phyloP scores from a whole-genome alignment of 2,329 filamentous ascomycete species.

The Lasiodiplodia sp. region DNA sequence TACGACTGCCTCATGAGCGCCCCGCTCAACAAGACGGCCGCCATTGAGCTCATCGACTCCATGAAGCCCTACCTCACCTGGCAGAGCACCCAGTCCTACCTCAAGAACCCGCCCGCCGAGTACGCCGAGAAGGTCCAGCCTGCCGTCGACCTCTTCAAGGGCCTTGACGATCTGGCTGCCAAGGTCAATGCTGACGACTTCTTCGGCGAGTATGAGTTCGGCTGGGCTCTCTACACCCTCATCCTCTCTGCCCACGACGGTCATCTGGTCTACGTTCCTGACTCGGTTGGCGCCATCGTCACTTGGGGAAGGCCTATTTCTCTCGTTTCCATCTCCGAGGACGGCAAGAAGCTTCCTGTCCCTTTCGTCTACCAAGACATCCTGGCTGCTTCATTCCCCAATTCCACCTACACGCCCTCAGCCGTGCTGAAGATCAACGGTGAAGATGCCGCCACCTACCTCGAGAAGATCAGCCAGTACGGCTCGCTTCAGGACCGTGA shows the following conservation, averaged over 20 bases:
- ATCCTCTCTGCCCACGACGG: constrained; percentile 68
- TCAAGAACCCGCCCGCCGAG: constrained; percentile 55
- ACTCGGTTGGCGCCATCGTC: constrained; percentile 61
- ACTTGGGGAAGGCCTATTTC: constrained; percentile 57
- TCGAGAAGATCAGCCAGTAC: constrained; percentile 56
- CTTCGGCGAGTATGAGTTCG: constrained; percentile 52
- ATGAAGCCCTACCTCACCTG: constrained; percentile 55
- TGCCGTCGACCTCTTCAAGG: constrained; percentile 51
- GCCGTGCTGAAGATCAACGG: constrained; percentile 65
- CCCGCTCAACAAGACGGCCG: constrained; percentile 53
- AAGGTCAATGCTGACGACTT: constrained; percentile 49
- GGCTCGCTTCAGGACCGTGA: constrained; percentile 64
- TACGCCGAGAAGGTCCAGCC: constrained; percentile 55
- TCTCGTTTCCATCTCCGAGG: constrained; percentile 66
- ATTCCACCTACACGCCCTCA: constrained; percentile 54
- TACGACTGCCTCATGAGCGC: constrained; percentile 56
- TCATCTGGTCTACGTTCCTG: constrained; percentile 66
- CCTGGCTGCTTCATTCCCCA: constrained; percentile 49
- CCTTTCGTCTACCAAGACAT: constrained; percentile 63
- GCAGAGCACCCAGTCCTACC: constrained; percentile 54
- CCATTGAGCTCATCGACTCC: constrained; percentile 50
- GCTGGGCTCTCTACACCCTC: constrained; percentile 57
- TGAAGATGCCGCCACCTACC: constrained; percentile 58
- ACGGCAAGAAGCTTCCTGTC: constrained; percentile 63
- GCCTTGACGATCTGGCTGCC: constrained; percentile 47